phyloP scores from a whole-genome alignment of 2,329 filamentous ascomycete genomes.

The Cordyceps cicadae region DNA sequence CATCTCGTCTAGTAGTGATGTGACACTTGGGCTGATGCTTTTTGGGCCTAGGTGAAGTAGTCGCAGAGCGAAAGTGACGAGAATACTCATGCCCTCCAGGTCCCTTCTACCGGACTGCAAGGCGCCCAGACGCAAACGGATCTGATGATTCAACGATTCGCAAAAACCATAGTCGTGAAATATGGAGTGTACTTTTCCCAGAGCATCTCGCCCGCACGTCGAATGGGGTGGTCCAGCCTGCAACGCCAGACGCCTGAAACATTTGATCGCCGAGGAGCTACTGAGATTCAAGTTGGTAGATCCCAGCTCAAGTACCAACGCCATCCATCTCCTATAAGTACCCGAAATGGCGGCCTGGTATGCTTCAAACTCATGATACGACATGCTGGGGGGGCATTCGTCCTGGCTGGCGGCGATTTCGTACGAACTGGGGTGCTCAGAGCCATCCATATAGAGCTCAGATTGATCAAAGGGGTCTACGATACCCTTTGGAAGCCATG shows the following conservation, averaged over 20 bases:
- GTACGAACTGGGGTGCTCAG: slow-evolving; percentile 44
- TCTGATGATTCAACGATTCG: slow-evolving; percentile 33
- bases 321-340: slow-evolving; percentile 38
- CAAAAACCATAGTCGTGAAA: neutral
- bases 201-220: slow-evolving; percentile 26
- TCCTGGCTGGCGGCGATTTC: slow-evolving; percentile 42
- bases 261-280: slow-evolving; percentile 36
- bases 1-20: neutral
- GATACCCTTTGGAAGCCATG: slow-evolving; percentile 18
- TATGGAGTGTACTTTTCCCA: neutral
- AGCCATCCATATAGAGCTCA: slow-evolving; percentile 13
- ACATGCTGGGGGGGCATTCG: slow-evolving; percentile 37
- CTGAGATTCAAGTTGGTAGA: slow-evolving; percentile 53
- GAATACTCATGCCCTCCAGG: slow-evolving; percentile 45
- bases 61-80: slow-evolving; percentile 44
- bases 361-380: slow-evolving; percentile 44
- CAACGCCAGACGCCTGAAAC: slow-evolving; percentile 44
- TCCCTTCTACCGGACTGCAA: slow-evolving; percentile 53
- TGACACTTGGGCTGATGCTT: neutral
- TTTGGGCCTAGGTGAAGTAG: slow-evolving; percentile 16
- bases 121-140: slow-evolving; percentile 32
- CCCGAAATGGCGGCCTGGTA: slow-evolving; percentile 41
- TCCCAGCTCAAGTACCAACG: slow-evolving; percentile 41
- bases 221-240: slow-evolving; percentile 56
- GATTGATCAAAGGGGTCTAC: slow-evolving; percentile 14